Evolutionary conservation across 139 green algal genomes (phyloP).

Genomic region (Diplosphaera chodatii): DNA sequence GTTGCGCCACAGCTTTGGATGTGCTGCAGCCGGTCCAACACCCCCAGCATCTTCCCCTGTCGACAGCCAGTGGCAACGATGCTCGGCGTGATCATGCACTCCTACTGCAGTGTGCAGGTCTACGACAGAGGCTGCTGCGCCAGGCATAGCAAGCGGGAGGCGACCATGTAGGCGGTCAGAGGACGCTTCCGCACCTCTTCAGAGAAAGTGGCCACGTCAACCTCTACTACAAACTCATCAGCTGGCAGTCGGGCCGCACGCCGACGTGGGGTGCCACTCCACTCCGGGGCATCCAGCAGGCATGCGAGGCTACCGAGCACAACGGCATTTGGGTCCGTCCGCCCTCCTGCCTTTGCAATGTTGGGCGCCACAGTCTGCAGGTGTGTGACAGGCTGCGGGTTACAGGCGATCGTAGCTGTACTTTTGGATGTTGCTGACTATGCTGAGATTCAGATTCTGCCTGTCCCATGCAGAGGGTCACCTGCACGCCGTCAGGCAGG

Average conservation of each 20-base stretch:
- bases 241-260: constrained; percentile 24
- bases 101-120: no score
- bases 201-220: constrained; percentile 58
- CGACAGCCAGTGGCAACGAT: no score
- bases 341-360: constrained; percentile 4
- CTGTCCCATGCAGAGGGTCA: no score
- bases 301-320: constrained; percentile 43
- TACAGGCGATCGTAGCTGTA: no score
- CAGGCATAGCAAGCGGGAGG: no score
- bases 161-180: neutral
- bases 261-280: neutral
- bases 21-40: constrained; percentile 39
- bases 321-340: constrained; percentile 11
- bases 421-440: no score
- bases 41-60: constrained; percentile 54
- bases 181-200: neutral
- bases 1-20: constrained; percentile 19
- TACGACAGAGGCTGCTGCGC: no score
- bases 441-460: neutral
- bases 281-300: constrained; percentile 21
- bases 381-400: no score
- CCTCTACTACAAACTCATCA: constrained; percentile 42
- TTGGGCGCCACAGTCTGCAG: constrained; percentile 4
- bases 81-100: no score
- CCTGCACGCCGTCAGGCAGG: constrained; percentile 35